Evolutionary conservation across 2,329 filamentous ascomycete species (phyloP).

Genomic region (Cladosporium sp.): DNA sequence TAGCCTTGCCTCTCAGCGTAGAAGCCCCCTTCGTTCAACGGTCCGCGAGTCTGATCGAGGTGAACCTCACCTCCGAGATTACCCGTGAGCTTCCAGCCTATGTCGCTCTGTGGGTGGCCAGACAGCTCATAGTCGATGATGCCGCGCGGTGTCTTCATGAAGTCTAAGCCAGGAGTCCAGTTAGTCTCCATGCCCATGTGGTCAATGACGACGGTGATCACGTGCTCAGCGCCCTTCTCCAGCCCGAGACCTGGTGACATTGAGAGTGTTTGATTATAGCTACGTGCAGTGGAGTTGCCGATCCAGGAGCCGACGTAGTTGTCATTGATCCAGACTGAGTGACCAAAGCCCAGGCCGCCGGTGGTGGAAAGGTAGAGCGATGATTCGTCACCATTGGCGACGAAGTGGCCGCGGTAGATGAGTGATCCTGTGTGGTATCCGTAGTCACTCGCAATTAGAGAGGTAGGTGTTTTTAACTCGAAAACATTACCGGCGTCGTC

Average conservation of each 20-base stretch:
- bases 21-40: constrained; percentile 60
- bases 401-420: constrained; percentile 65
- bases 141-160: constrained; percentile 57
- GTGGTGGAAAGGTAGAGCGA: constrained; percentile 51
- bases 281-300: constrained; percentile 46
- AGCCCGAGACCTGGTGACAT: constrained; percentile 37
- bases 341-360: constrained; percentile 63
- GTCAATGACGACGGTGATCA: constrained; percentile 66
- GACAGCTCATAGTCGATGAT: constrained; percentile 56
- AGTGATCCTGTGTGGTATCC: constrained; percentile 65
- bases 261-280: constrained; percentile 52
- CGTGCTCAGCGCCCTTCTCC: constrained; percentile 46
- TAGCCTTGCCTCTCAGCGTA: constrained; percentile 60
- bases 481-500: constrained; percentile 26
- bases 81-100: constrained; percentile 61
- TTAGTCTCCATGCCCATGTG: constrained; percentile 67
- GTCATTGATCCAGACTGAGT: constrained; percentile 59
- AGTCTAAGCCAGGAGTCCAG: constrained; percentile 51
- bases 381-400: constrained; percentile 55
- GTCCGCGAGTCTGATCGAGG: constrained; percentile 53
- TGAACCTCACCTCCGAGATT: constrained; percentile 63
- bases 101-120: constrained; percentile 40
- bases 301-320: constrained; percentile 59
- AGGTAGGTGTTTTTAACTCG: constrained; percentile 54
- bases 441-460: constrained; percentile 66